phyloP scores from a whole-genome alignment of 345 rosid genomes.

The Psidium friedrichsthalianum region DNA sequence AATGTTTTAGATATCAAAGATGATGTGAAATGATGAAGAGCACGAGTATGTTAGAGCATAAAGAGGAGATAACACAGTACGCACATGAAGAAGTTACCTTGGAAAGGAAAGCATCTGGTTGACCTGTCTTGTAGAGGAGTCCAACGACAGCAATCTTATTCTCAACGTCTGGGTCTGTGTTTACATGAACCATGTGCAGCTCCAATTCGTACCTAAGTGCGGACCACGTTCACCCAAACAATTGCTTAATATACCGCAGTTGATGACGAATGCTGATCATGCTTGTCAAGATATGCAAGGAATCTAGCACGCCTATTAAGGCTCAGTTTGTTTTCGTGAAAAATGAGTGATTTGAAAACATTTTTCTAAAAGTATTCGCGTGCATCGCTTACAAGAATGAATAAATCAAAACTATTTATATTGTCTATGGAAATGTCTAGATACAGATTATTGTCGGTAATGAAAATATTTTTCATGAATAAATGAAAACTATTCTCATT shows the following conservation, averaged over 20 bases:
- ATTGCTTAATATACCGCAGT: neutral
- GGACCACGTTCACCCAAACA: neutral
- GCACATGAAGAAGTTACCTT: constrained; percentile 19
- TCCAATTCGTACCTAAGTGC: constrained; percentile 53
- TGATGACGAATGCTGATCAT: neutral
- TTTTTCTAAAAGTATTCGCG: too few relatives aligned
- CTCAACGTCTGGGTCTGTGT: constrained; percentile 25
- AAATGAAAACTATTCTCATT: too few relatives aligned
- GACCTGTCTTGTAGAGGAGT: constrained; percentile 36
- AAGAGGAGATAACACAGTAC: neutral
- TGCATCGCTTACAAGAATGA: too few relatives aligned
- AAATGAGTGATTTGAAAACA: too few relatives aligned
- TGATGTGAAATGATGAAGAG: neutral
- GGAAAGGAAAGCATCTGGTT: constrained; percentile 38
- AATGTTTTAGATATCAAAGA: neutral
- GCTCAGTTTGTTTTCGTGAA: too few relatives aligned
- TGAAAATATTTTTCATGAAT: too few relatives aligned
- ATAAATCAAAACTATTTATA: too few relatives aligned
- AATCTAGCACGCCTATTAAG: neutral
- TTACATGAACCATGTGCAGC: constrained; percentile 61
- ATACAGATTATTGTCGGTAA: too few relatives aligned
- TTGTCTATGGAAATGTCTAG: too few relatives aligned
- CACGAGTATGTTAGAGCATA: neutral
- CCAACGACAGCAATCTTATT: constrained; percentile 38
- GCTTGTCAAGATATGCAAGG: neutral